A percentile compares a stretch with the other conserved stretches of the same genome.
Evolutionary conservation across 108 stramenopile genomes (phyloP).

Genomic region (Schizochytrium sp.): DNA sequence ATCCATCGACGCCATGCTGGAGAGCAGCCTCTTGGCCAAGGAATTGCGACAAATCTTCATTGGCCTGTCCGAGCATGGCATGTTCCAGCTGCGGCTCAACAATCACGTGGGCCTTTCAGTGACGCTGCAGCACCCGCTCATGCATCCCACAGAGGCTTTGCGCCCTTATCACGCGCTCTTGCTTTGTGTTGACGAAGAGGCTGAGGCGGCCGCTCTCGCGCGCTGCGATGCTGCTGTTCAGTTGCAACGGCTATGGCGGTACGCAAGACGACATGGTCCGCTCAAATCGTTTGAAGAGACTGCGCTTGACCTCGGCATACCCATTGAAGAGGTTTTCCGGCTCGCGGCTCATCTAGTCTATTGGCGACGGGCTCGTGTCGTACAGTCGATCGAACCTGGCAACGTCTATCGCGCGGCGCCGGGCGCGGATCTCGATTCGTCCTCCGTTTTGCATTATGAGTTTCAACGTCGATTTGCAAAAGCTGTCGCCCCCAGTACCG

Average conservation of each 20-base stretch:
- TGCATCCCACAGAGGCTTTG: background rate
- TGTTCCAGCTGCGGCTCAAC: background rate
- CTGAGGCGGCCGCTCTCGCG: background rate
- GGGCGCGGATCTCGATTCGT: background rate
- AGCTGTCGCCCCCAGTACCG: background rate
- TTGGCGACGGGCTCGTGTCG: background rate
- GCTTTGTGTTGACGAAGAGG: background rate
- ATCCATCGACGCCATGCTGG: background rate
- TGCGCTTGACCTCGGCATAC: background rate
- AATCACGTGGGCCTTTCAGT: background rate
- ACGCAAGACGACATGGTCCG: background rate
- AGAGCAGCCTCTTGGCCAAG: background rate
- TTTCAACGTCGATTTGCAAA: background rate
- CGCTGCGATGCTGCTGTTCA: background rate
- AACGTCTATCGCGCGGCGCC: conserved; percentile 10
- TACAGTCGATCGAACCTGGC: background rate
- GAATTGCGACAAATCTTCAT: background rate
- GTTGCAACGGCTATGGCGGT: background rate
- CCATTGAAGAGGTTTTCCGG: background rate
- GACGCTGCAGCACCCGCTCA: background rate
- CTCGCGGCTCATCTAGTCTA: background rate
- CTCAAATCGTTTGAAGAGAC: background rate
- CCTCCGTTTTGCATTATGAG: background rate
- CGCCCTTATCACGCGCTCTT: background rate
- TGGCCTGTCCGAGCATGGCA: background rate